Percentiles rank a stretch among this genome's conserved stretches.
phyloP scores from a whole-genome alignment of 306 rosid genomes.

The Lathyrus sativus region DNA sequence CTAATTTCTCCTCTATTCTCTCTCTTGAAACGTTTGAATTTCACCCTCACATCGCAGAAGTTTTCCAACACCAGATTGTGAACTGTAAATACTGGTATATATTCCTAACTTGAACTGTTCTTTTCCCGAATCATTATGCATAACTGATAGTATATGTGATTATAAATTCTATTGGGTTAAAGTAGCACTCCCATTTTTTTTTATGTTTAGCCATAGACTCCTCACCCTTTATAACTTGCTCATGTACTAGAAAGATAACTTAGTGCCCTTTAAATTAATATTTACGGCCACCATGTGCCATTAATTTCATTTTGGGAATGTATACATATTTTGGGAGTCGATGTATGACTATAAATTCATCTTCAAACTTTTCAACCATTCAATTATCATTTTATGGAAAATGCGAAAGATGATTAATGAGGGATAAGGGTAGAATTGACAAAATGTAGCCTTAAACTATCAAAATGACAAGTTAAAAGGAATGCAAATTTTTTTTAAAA shows the following conservation, averaged over 20 bases:
- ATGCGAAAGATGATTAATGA: background rate
- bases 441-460: constrained; percentile 8
- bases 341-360: background rate
- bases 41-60: background rate
- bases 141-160: background rate
- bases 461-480: background rate
- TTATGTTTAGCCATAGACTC: background rate
- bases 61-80: background rate
- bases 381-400: background rate
- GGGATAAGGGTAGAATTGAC: background rate
- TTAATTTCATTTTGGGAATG: background rate
- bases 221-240: background rate
- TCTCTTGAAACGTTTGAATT: background rate
- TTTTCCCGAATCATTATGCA: background rate
- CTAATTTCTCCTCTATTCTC: background rate
- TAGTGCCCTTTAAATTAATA: background rate
- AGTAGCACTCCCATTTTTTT: background rate
- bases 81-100: constrained; percentile 1
- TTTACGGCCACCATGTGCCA: background rate
- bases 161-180: background rate
- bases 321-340: background rate
- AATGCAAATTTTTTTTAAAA: background rate
- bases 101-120: background rate
- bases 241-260: background rate
- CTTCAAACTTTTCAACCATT: constrained; percentile 2